Evolutionary conservation across 495 filamentous ascomycete species (phyloP), one percentile per base, ranked within the genome.

Genomic region (Tuber microsphaerosporum): DNA sequence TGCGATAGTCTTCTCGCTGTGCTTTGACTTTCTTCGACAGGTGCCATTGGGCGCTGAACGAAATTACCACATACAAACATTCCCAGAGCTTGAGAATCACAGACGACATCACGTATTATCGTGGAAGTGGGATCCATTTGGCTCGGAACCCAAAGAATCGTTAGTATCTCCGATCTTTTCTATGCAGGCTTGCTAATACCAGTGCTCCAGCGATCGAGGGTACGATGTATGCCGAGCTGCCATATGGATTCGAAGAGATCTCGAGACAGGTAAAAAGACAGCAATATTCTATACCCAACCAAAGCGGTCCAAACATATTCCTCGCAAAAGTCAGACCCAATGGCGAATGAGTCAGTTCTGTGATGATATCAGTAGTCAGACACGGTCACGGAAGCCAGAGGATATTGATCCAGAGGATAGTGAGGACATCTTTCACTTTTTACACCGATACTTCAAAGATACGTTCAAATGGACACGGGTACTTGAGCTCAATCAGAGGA

Each of bases 291-390:
- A 73, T 45, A 51, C 65, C 12, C 72, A 79, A 19, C 76, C 77
- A 34, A 79, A 79, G 43, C 74, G 72, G 34, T 78, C 72, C 7
- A 77, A 69, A 37, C 69, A 75, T 20, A 75, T 79, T 70, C 34
- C 70, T 22, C 5, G 14, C 20, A 78, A 78, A 6, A 9, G 6
- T 17, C 69, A 78, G 45, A 73, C 72, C 37, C 75, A 79, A 42
- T 79, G 77, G 77, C 71, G 71, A 42, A 79, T 79, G 77, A 79
- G 77, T 42, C 72, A 75, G 34, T 79, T 79, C 44, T 79, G 77
- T 48, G 76, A 79, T 10, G 77, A 79, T n/a, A 34, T 74, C 34
- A 71, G 73, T 16, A 31, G 61, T 2, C 69, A 61, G 39, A 44
- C 76, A 43, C 77, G 77, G 39, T 78, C 70, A 41, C 45, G 70